Conservation (phyloP, 257 asterid species). For the Salvia splendens region DNA sequence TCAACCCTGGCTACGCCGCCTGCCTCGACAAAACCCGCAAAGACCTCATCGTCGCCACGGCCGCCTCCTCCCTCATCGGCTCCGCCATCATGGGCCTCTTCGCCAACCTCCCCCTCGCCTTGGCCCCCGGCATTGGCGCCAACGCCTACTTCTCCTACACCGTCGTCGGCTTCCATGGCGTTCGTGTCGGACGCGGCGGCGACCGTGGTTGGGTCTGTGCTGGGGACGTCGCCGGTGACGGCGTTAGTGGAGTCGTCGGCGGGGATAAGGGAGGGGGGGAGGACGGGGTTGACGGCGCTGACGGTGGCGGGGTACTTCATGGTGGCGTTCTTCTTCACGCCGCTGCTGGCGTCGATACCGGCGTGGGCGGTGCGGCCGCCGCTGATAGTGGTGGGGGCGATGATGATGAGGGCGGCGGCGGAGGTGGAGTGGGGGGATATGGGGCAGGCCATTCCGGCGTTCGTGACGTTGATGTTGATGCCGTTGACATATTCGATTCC, state of each 20-base stretch:
- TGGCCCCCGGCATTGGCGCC: constrained; percentile 95
- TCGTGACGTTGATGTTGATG: constrained; percentile 73
- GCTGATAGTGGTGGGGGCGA: constrained; percentile 80
- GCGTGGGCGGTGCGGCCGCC: constrained; percentile 99
- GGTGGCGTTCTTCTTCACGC: constrained; percentile 85
- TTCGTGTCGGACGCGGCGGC: constrained; percentile 93
- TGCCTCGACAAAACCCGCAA: constrained; percentile 66
- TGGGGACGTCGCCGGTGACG: constrained; percentile 95
- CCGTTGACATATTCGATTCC: constrained; percentile 93
- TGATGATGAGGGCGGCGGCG: constrained; percentile 93
- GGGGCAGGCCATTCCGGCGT: constrained; percentile 96
- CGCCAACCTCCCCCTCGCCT: constrained; percentile 73
- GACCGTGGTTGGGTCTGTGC: constrained; percentile 66
- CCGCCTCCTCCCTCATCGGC: constrained; percentile 75
- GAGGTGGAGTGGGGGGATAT: constrained; percentile 93
- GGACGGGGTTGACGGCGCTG: constrained; percentile 90
- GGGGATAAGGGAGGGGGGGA: constrained; percentile 89
- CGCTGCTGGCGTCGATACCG: constrained; percentile 89
- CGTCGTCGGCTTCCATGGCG: constrained; percentile 89
- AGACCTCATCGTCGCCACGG: constrained; percentile 87
- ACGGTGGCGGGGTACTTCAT: constrained; percentile 82
- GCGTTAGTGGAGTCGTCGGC: constrained; percentile 87
- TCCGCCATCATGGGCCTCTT: constrained; percentile 78
- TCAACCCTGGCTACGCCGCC: constrained; percentile 85
- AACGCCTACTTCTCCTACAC: constrained; percentile 94